Conservation (phyloP, 306 rosid species). For the Cicer cuneatum region DNA sequence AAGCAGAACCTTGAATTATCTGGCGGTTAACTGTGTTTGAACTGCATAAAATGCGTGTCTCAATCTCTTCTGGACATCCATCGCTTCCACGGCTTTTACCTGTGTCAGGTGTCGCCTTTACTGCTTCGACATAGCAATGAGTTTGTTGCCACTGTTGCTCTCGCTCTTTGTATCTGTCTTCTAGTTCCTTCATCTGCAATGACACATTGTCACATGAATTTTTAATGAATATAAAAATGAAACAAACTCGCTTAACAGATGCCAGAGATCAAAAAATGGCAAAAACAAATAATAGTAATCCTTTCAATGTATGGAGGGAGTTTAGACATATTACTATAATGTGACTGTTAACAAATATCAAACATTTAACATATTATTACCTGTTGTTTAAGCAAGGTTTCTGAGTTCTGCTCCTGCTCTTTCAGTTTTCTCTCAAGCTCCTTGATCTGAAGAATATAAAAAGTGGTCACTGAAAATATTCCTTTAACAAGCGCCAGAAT, state of each 20-base stretch:
- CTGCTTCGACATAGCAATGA: conserved; percentile 52
- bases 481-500: conserved; percentile 4
- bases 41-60: conserved; percentile 59
- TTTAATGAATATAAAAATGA: not conserved
- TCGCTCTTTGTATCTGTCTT: conserved; percentile 62
- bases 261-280: not conserved
- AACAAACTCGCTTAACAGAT: conserved; percentile 5
- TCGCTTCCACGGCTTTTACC: conserved; percentile 50
- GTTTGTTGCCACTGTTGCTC: conserved; percentile 58
- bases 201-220: conserved; percentile 28
- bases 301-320: not conserved
- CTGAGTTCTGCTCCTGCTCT: conserved; percentile 65
- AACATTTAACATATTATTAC: conserved; percentile 44
- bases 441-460: conserved; percentile 53
- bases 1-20: conserved; percentile 57
- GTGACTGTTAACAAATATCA: conserved; percentile 6
- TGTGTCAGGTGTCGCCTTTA: conserved; percentile 59
- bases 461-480: conserved; percentile 22
- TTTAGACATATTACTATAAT: conserved; percentile 10
- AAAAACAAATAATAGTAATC: not conserved
- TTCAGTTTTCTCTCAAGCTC: conserved; percentile 76
- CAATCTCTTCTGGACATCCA: conserved; percentile 59
- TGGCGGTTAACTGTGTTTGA: conserved; percentile 60
- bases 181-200: conserved; percentile 76
- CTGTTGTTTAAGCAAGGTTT: conserved; percentile 65